Conservation (phyloP, 2,329 filamentous ascomycete species). For the Phoma sp. region DNA sequence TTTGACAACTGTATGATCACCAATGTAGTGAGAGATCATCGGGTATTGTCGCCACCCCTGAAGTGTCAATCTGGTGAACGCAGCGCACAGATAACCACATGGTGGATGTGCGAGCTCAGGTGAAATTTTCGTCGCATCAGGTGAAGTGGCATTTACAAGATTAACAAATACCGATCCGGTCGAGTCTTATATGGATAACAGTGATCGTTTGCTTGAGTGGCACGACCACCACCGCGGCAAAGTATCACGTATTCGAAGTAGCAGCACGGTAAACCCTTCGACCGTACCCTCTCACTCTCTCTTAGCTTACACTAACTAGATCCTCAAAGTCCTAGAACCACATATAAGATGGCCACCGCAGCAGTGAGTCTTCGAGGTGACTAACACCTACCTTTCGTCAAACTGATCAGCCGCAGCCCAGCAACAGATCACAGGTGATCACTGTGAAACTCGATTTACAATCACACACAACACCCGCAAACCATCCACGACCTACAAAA, state of each 20-base stretch:
- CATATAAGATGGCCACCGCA: not conserved
- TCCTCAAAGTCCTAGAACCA: too few species aligned
- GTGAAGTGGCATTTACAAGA: too few species aligned
- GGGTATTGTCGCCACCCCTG: not conserved
- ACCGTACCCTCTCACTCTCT: too few species aligned
- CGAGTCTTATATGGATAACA: too few species aligned
- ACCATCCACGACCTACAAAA: not conserved
- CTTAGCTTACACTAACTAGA: too few species aligned
- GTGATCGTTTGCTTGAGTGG: too few species aligned
- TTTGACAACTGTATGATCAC: not conserved
- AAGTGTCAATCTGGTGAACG: not conserved
- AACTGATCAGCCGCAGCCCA: not conserved
- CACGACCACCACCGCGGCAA: too few species aligned
- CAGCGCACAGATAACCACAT: not conserved
- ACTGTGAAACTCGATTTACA: not conserved
- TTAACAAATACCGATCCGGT: too few species aligned
- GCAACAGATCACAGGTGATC: constrained; percentile 1
- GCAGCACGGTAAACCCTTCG: too few species aligned
- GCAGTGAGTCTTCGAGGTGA: not conserved
- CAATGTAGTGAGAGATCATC: too few species aligned
- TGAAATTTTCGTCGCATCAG: not conserved
- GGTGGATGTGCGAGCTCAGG: not conserved
- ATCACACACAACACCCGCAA: not conserved
- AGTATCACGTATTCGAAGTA: too few species aligned
- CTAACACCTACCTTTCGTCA: not conserved